Conservation (phyloP, 129 eudicot species). For the Pulicaria dysenterica region DNA sequence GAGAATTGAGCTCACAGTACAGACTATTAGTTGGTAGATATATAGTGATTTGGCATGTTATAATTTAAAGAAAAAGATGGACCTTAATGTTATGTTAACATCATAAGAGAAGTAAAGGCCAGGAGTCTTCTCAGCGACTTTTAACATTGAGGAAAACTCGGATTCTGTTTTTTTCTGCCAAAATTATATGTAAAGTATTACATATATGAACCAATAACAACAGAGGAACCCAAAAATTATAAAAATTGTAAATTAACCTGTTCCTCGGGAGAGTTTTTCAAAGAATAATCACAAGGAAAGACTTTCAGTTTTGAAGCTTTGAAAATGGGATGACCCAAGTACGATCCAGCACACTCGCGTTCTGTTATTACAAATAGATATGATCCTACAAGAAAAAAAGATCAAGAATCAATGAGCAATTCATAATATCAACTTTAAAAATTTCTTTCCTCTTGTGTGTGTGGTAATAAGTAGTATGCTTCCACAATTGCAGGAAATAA, state of each 20-base stretch:
- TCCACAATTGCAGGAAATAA: background rate
- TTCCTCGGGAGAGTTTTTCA: slow-evolving; percentile 70
- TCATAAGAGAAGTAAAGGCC: slow-evolving; percentile 93
- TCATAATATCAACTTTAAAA: background rate
- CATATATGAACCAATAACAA: background rate
- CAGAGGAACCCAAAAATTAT: background rate
- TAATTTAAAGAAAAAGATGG: slow-evolving; percentile 20
- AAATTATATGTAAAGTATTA: slow-evolving; percentile 9
- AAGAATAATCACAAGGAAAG: slow-evolving; percentile 82
- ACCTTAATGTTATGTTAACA: slow-evolving; percentile 95
- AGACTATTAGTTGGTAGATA: slow-evolving; percentile 2
- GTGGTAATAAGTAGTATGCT: slow-evolving; percentile 4
- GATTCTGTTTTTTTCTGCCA: slow-evolving; percentile 90
- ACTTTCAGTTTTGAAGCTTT: slow-evolving; percentile 77
- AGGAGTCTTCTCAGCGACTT: slow-evolving; percentile 73
- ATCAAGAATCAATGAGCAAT: slow-evolving; percentile 14
- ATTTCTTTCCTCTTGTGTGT: background rate
- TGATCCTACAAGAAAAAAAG: slow-evolving; percentile 51
- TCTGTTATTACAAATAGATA: slow-evolving; percentile 76
- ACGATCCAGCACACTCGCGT: slow-evolving; percentile 81
- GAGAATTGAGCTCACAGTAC: background rate
- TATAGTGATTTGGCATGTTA: background rate
- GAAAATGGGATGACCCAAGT: slow-evolving; percentile 88
- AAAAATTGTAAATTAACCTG: slow-evolving; percentile 46
- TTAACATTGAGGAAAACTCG: slow-evolving; percentile 69